Evolutionary conservation across 2,329 filamentous ascomycete genomes (phyloP), one percentile per base, ranked within the genome.

Genomic region (Cladorrhinum sp.): DNA sequence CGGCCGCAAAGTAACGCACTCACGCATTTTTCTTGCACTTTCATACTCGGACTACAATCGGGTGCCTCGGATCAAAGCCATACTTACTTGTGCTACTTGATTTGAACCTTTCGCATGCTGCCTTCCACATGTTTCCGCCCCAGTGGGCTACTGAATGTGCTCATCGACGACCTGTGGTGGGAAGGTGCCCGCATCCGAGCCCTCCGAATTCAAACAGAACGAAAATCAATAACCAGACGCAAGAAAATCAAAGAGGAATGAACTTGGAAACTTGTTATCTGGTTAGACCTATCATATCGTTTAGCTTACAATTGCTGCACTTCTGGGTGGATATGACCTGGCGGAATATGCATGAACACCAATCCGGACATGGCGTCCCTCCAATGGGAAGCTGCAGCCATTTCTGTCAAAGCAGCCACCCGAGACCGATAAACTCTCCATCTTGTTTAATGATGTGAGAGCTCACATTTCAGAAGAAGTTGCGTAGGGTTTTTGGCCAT

Each of bases 401-500:
- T 9, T 55, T 20, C 52, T 55, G 52, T 41, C 52, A 55, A 55
- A 41, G 52, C 52, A 55, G 52, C 52, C 52, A 55, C 52, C 52
- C 32, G 52, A 36, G 24, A 55, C 52, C 20, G 18, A 24, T 45
- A 22, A 16, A 45, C 3, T 8, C 32, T 16, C 27, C 6, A 32
- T 12, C 12, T 32, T 6, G 12, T 32, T 32, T 32, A 32, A 6
- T 32, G 27, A 32, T 32, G 12, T 36, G 32, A 36, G 7, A 36
- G 12, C 12, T 36, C 32, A 36, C 32, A 36, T 12, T 36, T 36
- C 9, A 16, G n/a, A n/a, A n/a, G n/a, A n/a, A n/a, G n/a, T n/a
- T n/a, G n/a, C n/a, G n/a, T n/a, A n/a, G 9, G 10, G 4, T 36
- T 36, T 12, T 36, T 25, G 20, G 7, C 49, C 49, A n/a, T n/a